phyloP scores from a whole-genome alignment of 441 rosid species.

The Kokia cookei region DNA sequence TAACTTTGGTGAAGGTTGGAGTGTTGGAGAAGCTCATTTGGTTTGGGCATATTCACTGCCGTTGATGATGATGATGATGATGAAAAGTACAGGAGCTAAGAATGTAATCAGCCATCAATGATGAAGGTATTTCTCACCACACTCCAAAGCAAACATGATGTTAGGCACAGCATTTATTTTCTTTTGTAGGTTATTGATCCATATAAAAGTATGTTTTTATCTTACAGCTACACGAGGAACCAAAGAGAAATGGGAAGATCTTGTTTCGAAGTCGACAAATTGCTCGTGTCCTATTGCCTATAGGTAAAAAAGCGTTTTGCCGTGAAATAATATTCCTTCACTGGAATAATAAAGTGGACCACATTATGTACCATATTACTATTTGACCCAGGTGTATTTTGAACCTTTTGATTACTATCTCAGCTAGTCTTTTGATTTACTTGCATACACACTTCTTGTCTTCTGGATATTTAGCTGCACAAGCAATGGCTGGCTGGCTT shows the following conservation, averaged over 20 bases:
- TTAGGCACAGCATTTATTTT: background rate
- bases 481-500: background rate
- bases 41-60: constrained; percentile 19
- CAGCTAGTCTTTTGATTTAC: background rate
- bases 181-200: background rate
- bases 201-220: background rate
- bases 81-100: constrained; percentile 15
- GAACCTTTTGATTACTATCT: background rate
- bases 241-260: constrained; percentile 1
- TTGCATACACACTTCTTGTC: background rate
- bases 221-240: constrained; percentile 15
- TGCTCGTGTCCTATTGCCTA: background rate
- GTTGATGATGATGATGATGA: constrained; percentile 16
- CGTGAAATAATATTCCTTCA: background rate
- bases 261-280: background rate
- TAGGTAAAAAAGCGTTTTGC: constrained; percentile 2
- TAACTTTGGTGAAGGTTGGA: constrained; percentile 16
- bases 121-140: constrained; percentile 15
- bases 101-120: constrained; percentile 1
- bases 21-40: constrained; percentile 33
- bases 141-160: background rate
- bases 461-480: background rate
- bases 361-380: background rate
- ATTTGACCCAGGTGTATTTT: background rate
- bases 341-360: background rate